These are phyloP conservation scores for Brasilioporus rufonigricans DNA, from an alignment of 768 basidiomycete genomes.

Conservation along the genomic window DNA sequence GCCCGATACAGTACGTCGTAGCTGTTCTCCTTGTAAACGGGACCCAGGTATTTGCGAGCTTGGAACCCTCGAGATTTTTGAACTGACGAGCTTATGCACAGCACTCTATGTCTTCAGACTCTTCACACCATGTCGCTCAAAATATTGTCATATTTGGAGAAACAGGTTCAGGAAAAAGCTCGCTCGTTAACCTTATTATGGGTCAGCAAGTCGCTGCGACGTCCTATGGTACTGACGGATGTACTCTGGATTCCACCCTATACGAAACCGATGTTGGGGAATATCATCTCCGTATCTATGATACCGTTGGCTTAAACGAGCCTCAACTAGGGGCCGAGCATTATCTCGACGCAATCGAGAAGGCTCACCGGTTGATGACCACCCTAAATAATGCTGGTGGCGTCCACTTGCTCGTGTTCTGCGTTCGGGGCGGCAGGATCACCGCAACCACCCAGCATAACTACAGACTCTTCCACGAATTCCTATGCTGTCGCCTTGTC, in stretches of 20 bases:
- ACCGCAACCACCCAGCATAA: slow-evolving; percentile 34
- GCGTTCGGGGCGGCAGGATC: slow-evolving; percentile 37
- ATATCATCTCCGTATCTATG: slow-evolving; percentile 24
- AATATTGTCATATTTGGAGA: slow-evolving; percentile 34
- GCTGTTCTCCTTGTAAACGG: slow-evolving; percentile 1
- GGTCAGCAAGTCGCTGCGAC: slow-evolving; percentile 28
- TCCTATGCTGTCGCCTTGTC: slow-evolving; percentile 37
- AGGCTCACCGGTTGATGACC: slow-evolving; percentile 31
- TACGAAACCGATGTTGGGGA: slow-evolving; percentile 17
- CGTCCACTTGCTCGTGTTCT: slow-evolving; percentile 39
- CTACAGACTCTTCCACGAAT: slow-evolving; percentile 37
- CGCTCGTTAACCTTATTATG: slow-evolving; percentile 42
- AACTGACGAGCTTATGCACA: slow-evolving; percentile 7
- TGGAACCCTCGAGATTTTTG: neutral
- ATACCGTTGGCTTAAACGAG: slow-evolving; percentile 34
- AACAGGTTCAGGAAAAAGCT: slow-evolving; percentile 41
- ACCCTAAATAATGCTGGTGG: slow-evolving; percentile 29
- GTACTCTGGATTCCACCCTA: slow-evolving; percentile 33
- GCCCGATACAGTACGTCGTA: neutral
- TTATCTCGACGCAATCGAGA: slow-evolving; percentile 27
- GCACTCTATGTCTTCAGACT: slow-evolving; percentile 13
- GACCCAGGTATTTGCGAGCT: slow-evolving; percentile 8
- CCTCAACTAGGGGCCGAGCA: slow-evolving; percentile 22
- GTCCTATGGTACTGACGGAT: slow-evolving; percentile 35
- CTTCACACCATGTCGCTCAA: slow-evolving; percentile 11